Base-by-base conservation (phyloP, 306 rosid species). In the Argentina anserina region DNA sequence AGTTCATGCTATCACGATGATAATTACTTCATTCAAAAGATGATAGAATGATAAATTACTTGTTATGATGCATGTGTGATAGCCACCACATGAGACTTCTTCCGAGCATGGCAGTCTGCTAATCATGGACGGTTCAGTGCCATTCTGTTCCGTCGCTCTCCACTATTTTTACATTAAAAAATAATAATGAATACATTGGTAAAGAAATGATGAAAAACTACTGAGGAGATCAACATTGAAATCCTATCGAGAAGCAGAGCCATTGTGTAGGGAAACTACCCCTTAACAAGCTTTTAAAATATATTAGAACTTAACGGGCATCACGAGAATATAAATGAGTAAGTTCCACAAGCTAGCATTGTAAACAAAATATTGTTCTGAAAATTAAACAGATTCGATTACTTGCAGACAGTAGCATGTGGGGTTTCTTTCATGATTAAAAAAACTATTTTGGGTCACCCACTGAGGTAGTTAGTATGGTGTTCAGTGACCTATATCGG, bases 51-150 rank as follows among this genome's bases (percentile, higher is more conserved):
- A 84, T 40, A 74, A 70, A 77, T 86, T 93, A 93, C 98, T 84
- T 86, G 98, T 85, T 71, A 90, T 42, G 70, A 83, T 94, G 84
- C 96, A 90, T 13, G 86, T 93, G 86, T 93, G 98, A 77, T 93
- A 89, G 79, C 98, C 98, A 84, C 98, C 97, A 29, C 97, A 93
- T 43, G 91, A 84, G 81, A 93, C 97, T 80, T 89, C 96, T 77
- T 79, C 76, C 3, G 93, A 89, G 79, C 58, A 80, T 42, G 97
- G 90, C 59, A 93, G 86, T 74, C 88, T 76, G 70, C 85, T 79
- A 43, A 89, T 74, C 83, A 86, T 69, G 31, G 83, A 84, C 25
- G 85, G 90, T 77, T 58, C 80, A 69, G 90, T 83, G 71, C 82
- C 84, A 71, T 71, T 71, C 64, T 88, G 84, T 55, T 21, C 76